Evolutionary conservation across 2,329 filamentous ascomycete genomes (phyloP).

Genomic region (Escovopsis sp.): DNA sequence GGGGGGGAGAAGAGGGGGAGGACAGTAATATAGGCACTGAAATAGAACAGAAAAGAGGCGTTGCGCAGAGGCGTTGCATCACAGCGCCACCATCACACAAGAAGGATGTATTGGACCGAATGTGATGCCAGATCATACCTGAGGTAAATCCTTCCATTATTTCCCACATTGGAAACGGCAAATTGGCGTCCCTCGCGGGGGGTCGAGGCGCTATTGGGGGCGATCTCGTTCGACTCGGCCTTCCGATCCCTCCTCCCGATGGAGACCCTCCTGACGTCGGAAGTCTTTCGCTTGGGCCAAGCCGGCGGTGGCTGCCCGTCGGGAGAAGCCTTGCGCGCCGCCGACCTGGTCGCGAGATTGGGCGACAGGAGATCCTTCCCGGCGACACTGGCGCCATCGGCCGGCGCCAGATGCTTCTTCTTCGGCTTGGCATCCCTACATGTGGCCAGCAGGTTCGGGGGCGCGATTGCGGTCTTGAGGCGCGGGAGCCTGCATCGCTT

Average conservation of each 20-base stretch:
- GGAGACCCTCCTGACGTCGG: constrained; percentile 23
- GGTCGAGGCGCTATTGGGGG: constrained; percentile 45
- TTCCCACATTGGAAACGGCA: constrained; percentile 67
- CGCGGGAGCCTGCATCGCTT: constrained; percentile 3
- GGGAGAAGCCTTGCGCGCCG: constrained; percentile 8
- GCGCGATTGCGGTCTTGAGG: constrained; percentile 1
- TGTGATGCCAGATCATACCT: constrained; percentile 38
- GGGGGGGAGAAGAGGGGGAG: too few relatives aligned
- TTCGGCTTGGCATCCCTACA: constrained; percentile 4
- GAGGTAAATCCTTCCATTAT: constrained; percentile 70
- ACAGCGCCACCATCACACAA: not conserved
- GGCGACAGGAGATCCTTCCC: constrained; percentile 6
- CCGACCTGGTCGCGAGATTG: constrained; percentile 3
- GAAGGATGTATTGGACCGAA: not conserved
- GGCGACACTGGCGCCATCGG: not conserved
- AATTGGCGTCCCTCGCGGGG: constrained; percentile 58
- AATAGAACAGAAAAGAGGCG: too few relatives aligned
- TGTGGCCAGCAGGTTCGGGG: not conserved
- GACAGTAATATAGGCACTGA: too few relatives aligned
- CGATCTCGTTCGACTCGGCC: constrained; percentile 38
- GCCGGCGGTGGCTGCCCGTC: constrained; percentile 27
- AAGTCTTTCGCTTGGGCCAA: constrained; percentile 30
- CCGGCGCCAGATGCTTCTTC: not conserved
- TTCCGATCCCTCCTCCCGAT: constrained; percentile 38
- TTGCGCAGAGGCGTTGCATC: not conserved